Base-by-base conservation (phyloP, 1,139 yeast genomes). In the Yamadazyma kanchanaburiensis region DNA sequence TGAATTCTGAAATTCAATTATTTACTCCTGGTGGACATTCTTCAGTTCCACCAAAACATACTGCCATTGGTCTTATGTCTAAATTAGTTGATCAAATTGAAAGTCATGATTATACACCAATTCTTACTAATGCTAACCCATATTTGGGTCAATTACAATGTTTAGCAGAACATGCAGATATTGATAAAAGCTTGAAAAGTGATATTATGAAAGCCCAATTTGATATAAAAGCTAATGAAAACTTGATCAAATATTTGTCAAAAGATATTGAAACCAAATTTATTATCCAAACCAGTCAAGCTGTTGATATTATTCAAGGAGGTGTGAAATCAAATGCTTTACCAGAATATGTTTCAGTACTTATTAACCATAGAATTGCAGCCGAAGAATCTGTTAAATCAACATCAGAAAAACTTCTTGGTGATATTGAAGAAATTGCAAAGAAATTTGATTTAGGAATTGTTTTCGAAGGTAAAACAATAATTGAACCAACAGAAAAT, bases 311-410 rank as follows among this genome's bases (percentile, higher is more conserved):
- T 8, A 62, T 82, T 28, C 44, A 57, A n/a, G 89, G 89, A 7
- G 91, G 91, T 12, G 70, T 71, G 25, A 82, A 82, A 52, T 60
- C 77, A 20, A 82, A 82, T 48, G 89, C 91, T 3, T 61, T 84
- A 34, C 94, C 94, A 1, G 94, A 84, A 48, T 66, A 63, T 39
- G 82, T 74, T 5, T 59, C 65, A 5, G 60, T 78, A 13, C 51
- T 67, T 29, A 65, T 81, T 25, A 80, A 81, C 52, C 77, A 77
- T 40, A 64, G 88, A 39, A 66, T 80, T 32, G 71, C 77, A 4
- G 55, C 74, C 12, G 82, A 74, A 37, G 69, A 71, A 21, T 43
- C 66, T 7, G 64, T 71, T 2, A 55, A 55, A 2, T 58, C 58
- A 6, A 64, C 75, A 3, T 43, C 60, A 17, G 52, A 60, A 6